Conservation (phyloP, 169 alveolate species). For the Eimeria praecox region DNA sequence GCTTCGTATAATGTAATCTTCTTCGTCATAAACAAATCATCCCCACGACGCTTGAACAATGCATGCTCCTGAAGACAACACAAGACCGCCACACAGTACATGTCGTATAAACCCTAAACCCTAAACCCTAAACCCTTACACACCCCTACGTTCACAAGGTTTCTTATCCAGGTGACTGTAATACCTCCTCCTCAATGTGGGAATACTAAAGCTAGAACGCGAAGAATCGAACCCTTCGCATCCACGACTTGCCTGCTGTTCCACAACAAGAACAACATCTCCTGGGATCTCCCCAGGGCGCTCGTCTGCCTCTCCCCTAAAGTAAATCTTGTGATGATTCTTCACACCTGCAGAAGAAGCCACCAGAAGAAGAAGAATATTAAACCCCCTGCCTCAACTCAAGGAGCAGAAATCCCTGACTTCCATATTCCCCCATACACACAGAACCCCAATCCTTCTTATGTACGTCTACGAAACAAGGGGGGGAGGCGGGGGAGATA, state of each 20-base stretch:
- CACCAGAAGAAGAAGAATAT: not conserved
- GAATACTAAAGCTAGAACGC: not conserved
- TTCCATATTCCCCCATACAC: not conserved
- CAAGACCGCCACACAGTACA: too few relatives aligned
- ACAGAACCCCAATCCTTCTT: not conserved
- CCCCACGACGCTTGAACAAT: slow-evolving; percentile 96
- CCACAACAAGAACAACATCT: slow-evolving; percentile 94
- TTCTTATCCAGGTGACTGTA: not conserved
- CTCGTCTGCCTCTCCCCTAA: slow-evolving; percentile 98
- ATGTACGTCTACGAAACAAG: not conserved
- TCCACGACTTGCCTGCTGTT: slow-evolving; percentile 86
- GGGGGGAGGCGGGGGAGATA: not conserved
- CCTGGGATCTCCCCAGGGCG: slow-evolving; percentile 97
- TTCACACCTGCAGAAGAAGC: slow-evolving; percentile 85
- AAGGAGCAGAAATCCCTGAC: not conserved
- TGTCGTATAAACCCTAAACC: too few relatives aligned
- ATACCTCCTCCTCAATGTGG: not conserved
- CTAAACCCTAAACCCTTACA: too few relatives aligned
- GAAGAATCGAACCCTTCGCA: not conserved
- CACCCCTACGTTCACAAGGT: not conserved
- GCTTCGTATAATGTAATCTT: slow-evolving; percentile 96
- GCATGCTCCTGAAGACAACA: slow-evolving; percentile 89
- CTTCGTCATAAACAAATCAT: slow-evolving; percentile 95
- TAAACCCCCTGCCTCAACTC: not conserved
- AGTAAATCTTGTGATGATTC: slow-evolving; percentile 95